These are phyloP conservation scores for Rosa persica DNA, from an alignment of 306 rosid species.

Conservation along the genomic window DNA sequence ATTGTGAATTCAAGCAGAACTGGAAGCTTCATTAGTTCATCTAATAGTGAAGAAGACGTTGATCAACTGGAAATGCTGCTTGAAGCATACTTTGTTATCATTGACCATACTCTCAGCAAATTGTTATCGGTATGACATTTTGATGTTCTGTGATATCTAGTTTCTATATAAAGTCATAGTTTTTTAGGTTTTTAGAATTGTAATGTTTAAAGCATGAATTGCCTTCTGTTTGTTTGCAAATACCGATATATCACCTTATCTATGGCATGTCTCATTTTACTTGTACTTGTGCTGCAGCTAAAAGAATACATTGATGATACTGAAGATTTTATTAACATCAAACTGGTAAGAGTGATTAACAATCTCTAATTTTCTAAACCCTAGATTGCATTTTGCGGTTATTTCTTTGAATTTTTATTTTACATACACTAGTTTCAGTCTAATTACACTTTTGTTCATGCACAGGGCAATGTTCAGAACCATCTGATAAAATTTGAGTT, in stretches of 20 bases:
- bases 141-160: conserved; percentile 19
- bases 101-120: conserved; percentile 46
- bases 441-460: conserved; percentile 19
- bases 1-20: conserved; percentile 58
- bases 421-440: not conserved
- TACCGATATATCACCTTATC: not conserved
- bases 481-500: conserved; percentile 84
- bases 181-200: conserved; percentile 5
- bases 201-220: not conserved
- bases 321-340: conserved; percentile 51
- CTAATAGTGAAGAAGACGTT: conserved; percentile 61
- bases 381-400: conserved; percentile 3
- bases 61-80: conserved; percentile 60
- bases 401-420: conserved; percentile 28
- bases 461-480: conserved; percentile 94
- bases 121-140: conserved; percentile 44
- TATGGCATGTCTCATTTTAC: not conserved
- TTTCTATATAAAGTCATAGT: not conserved
- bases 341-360: conserved; percentile 39
- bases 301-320: conserved; percentile 55
- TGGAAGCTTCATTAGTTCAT: conserved; percentile 61
- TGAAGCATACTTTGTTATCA: conserved; percentile 51
- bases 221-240: not conserved
- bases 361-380: conserved; percentile 12
- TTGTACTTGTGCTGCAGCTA: conserved; percentile 41